Conservation (phyloP, 805 yeast genomes). For the Wickerhamiella parazyma region DNA sequence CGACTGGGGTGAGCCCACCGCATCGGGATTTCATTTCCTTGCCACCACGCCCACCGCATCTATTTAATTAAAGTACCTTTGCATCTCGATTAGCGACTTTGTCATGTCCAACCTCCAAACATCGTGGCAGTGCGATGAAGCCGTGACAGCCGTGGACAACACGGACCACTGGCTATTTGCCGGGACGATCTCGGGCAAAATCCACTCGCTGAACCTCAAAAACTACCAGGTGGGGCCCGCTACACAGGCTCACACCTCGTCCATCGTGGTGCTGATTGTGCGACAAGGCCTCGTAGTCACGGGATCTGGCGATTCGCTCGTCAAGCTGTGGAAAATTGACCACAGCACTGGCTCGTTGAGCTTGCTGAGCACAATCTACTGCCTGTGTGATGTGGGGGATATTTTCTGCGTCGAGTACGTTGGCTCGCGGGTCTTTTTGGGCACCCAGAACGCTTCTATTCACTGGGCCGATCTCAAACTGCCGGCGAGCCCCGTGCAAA, state of each 20-base stretch:
- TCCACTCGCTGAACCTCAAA: constrained; percentile 52
- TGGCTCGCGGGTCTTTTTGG: constrained; percentile 53
- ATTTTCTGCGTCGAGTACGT: constrained; percentile 73
- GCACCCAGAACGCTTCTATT: constrained; percentile 85
- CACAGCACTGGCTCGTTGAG: neutral
- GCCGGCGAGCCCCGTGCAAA: constrained; percentile 15
- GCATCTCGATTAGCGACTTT: neutral
- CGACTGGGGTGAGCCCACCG: constrained; percentile 11
- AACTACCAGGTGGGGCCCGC: constrained; percentile 45
- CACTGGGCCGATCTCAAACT: constrained; percentile 44
- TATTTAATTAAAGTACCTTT: neutral
- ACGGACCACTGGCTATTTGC: constrained; percentile 41
- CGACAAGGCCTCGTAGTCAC: constrained; percentile 50
- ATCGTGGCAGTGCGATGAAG: constrained; percentile 59
- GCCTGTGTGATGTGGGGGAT: constrained; percentile 83
- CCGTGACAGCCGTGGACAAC: constrained; percentile 47
- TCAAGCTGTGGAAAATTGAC: constrained; percentile 68
- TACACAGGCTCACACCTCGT: constrained; percentile 51
- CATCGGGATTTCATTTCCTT: neutral
- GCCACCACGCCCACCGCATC: neutral
- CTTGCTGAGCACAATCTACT: constrained; percentile 59
- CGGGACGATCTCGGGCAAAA: constrained; percentile 80
- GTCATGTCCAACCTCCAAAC: constrained; percentile 7
- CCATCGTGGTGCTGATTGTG: constrained; percentile 51
- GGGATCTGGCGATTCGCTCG: constrained; percentile 82